phyloP scores from a whole-genome alignment of 306 rosid genomes.

The Comarum palustre region DNA sequence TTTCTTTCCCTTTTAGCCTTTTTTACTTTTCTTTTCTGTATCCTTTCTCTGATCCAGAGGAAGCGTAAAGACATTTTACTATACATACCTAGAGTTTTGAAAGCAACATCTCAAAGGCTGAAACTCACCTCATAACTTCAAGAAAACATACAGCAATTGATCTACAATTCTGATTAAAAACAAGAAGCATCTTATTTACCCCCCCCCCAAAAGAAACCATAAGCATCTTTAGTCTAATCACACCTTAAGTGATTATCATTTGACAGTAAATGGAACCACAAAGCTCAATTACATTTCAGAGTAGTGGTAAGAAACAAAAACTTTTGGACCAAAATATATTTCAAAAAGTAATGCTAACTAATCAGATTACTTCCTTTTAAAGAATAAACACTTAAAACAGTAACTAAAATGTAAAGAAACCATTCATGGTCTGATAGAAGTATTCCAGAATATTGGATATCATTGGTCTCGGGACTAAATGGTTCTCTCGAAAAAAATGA shows the following conservation, averaged over 20 bases:
- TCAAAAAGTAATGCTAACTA: not conserved
- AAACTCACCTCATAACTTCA: conserved; percentile 2
- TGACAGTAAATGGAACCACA: not conserved
- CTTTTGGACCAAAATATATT: not conserved
- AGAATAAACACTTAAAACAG: not conserved
- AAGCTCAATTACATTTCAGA: not conserved
- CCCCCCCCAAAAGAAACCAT: too few species aligned
- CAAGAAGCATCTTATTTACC: not conserved
- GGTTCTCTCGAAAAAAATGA: not conserved
- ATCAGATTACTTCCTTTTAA: not conserved
- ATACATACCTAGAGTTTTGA: not conserved
- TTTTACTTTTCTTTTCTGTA: conserved; percentile 26
- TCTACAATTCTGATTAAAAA: not conserved
- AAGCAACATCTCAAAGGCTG: not conserved
- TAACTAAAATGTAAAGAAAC: not conserved
- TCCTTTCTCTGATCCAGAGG: conserved; percentile 52
- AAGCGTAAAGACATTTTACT: conserved; percentile 43
- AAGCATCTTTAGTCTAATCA: not conserved
- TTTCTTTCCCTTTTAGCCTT: conserved; percentile 40
- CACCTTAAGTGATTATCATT: not conserved
- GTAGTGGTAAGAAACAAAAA: not conserved
- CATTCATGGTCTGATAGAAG: not conserved
- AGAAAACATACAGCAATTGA: not conserved
- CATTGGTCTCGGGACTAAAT: not conserved
- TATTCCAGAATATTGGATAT: not conserved